Conservation (phyloP, 2,329 filamentous ascomycete species). For the Colletotrichum echinochloae region DNA sequence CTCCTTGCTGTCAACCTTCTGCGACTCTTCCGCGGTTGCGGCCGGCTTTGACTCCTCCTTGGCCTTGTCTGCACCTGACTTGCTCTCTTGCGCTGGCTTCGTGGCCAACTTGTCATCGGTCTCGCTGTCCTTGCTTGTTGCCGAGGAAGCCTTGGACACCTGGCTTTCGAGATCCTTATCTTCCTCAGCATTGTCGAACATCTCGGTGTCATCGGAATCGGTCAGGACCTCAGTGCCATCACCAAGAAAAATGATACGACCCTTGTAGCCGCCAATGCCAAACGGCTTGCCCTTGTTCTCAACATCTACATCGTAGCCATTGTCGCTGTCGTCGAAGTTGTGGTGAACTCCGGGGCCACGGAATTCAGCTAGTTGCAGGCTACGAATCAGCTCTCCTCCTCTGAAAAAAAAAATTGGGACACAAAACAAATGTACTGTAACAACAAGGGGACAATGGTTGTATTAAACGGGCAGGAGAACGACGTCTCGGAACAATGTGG, state of each 20-base stretch:
- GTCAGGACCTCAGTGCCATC: constrained; percentile 94
- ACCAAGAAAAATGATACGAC: constrained; percentile 92
- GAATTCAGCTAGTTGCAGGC: constrained; percentile 75
- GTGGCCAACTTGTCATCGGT: constrained; percentile 45
- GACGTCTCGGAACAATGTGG: constrained; percentile 29
- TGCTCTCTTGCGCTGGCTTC: constrained; percentile 42
- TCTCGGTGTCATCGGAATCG: constrained; percentile 89
- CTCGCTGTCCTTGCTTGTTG: constrained; percentile 35
- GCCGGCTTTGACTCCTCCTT: constrained; percentile 38
- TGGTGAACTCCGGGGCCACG: constrained; percentile 85
- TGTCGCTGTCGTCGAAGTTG: constrained; percentile 84
- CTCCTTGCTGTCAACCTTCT: constrained; percentile 36
- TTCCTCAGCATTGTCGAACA: constrained; percentile 90
- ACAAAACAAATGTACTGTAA: constrained; percentile 36
- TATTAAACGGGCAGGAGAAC: constrained; percentile 36
- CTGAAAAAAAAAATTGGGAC: constrained; percentile 22
- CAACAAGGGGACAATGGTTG: constrained; percentile 33
- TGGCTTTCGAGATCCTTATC: constrained; percentile 89
- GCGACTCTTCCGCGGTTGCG: constrained; percentile 27
- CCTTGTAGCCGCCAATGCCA: constrained; percentile 77
- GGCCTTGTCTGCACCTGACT: constrained; percentile 36
- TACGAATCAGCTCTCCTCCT: constrained; percentile 42
- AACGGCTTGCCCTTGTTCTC: constrained; percentile 73
- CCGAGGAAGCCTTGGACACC: constrained; percentile 69
- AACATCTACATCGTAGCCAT: constrained; percentile 80